A percentile compares a stretch with the other conserved stretches of the same genome.
Evolutionary conservation across 2,329 filamentous ascomycete genomes (phyloP).

Genomic region (Nothophoma quercina): DNA sequence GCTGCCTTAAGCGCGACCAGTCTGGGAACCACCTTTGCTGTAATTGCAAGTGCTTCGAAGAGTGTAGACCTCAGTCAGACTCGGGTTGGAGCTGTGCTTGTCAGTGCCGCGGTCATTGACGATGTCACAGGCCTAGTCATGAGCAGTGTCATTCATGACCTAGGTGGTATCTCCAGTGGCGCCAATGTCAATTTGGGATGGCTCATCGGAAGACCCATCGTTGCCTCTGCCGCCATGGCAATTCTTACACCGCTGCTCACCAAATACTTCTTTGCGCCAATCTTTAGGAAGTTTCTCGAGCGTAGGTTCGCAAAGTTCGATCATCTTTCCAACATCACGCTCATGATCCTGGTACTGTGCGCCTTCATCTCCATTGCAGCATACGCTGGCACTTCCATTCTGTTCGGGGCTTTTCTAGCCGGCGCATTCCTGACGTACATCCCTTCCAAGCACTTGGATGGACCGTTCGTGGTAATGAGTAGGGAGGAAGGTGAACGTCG

Average conservation of each 20-base stretch:
- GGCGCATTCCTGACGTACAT: slow-evolving; percentile 40
- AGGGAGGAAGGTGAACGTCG: slow-evolving; percentile 36
- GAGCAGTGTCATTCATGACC: slow-evolving; percentile 42
- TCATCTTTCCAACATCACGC: slow-evolving; percentile 33
- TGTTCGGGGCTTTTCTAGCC: slow-evolving; percentile 44
- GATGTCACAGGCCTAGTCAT: slow-evolving; percentile 57
- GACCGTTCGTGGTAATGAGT: slow-evolving; percentile 33
- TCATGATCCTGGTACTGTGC: slow-evolving; percentile 39
- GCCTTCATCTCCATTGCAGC: slow-evolving; percentile 40
- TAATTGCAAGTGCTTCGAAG: slow-evolving; percentile 43
- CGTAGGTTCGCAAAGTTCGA: slow-evolving; percentile 31
- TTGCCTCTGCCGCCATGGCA: slow-evolving; percentile 32
- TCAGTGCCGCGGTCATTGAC: slow-evolving; percentile 58
- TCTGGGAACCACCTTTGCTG: slow-evolving; percentile 46
- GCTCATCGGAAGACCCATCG: slow-evolving; percentile 38
- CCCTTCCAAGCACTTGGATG: slow-evolving; percentile 28
- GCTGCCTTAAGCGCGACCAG: slow-evolving; percentile 37
- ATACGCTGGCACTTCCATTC: slow-evolving; percentile 38
- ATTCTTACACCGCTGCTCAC: slow-evolving; percentile 34
- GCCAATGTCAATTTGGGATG: slow-evolving; percentile 26
- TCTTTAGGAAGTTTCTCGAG: slow-evolving; percentile 27
- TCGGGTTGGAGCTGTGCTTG: slow-evolving; percentile 54
- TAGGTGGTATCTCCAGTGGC: slow-evolving; percentile 26
- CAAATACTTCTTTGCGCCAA: slow-evolving; percentile 49
- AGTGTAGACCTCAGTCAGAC: slow-evolving; percentile 54